Conservation (phyloP, 2,329 filamentous ascomycete genomes). For the Emericellopsis atlantica region DNA sequence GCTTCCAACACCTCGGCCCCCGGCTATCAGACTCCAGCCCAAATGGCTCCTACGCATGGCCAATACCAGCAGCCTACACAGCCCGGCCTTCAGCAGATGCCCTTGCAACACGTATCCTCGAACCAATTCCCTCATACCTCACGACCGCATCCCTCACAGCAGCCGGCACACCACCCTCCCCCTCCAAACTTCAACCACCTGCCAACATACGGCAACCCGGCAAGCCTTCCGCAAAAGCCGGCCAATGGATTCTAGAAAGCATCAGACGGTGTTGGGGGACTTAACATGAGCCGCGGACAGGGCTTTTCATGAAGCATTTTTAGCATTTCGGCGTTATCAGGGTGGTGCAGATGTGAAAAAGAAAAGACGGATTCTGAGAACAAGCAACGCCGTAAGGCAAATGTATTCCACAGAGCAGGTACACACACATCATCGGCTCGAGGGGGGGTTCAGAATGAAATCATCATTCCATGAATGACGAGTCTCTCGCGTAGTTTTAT, state of each 20-base stretch:
- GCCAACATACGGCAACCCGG: slow-evolving; percentile 45
- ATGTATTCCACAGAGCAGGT: too few species aligned
- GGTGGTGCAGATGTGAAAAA: slow-evolving; percentile 10
- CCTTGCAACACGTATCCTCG: slow-evolving; percentile 2
- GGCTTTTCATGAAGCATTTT: slow-evolving; percentile 5
- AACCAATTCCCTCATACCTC: slow-evolving; percentile 4
- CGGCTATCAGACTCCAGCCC: slow-evolving; percentile 30
- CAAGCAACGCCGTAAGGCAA: neutral
- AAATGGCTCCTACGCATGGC: slow-evolving; percentile 12
- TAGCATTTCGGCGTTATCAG: slow-evolving; percentile 25
- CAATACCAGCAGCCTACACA: slow-evolving; percentile 23
- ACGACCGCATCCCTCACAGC: too few species aligned
- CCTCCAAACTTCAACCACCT: slow-evolving; percentile 34
- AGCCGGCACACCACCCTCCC: slow-evolving; percentile 25
- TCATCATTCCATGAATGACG: too few species aligned
- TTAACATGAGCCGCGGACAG: slow-evolving; percentile 5
- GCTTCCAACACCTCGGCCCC: slow-evolving; percentile 41
- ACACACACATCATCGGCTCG: too few species aligned
- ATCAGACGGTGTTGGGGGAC: slow-evolving; percentile 14
- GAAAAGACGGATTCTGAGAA: neutral
- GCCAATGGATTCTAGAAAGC: slow-evolving; percentile 30
- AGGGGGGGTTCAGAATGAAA: too few species aligned
- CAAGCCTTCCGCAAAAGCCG: slow-evolving; percentile 47
- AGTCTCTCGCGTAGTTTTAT: neutral
- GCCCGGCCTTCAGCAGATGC: slow-evolving; percentile 7